Base-by-base conservation (phyloP, 1,284 basidiomycete genomes). In the Psilocybe mexicana region DNA sequence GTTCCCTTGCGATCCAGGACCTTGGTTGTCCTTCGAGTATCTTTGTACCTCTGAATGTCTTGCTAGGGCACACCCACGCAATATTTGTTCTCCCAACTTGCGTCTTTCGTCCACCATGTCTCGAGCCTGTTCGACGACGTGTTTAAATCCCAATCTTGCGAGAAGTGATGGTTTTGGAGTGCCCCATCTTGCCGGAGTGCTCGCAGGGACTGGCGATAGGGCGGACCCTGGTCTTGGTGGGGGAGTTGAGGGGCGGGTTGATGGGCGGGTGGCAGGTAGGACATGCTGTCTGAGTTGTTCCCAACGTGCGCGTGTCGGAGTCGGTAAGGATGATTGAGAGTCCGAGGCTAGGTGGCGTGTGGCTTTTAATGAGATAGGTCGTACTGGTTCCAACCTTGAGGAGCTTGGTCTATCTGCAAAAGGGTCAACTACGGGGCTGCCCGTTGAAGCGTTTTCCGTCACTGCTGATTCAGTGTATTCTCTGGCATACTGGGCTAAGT, bases 281-380 rank as follows among this genome's bases (percentile, higher is more conserved):
- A 67, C 64, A 53, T 68, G 67, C 24, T 65, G 65, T 36, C 67
- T 61, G 33, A 70, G 46, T 42, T 62, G 65, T 26, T 68, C 69
- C 69, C 69, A 70, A 14, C 67, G 62, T 26, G 60, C 62, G 36
- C 63, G 52, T 6, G 64, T 60, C 25, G 62, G 55, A 7, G 64
- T 61, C 24, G 63, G 54, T 3, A 71, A 65, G 0, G 73, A 70
- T 5, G 66, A 48, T 38, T 61, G 52, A 24, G 62, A 50, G 42
- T 71, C 67, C 3, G 67, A 54, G 48, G 66, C 64, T 11, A 67
- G 59, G 28, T 70, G 60, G 25, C 66, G 57, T 18, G 57, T 48
- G 4, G 63, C 53, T 36, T 43, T 52, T 44, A 57, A 36, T 14
- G 56, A 50, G 12, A 54, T 46, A 43, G 59, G 48, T 58, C 56